Percentiles rank a stretch among this genome's conserved stretches.
Evolutionary conservation across 345 rosid genomes (phyloP).

Genomic region (Physaria fendleri): DNA sequence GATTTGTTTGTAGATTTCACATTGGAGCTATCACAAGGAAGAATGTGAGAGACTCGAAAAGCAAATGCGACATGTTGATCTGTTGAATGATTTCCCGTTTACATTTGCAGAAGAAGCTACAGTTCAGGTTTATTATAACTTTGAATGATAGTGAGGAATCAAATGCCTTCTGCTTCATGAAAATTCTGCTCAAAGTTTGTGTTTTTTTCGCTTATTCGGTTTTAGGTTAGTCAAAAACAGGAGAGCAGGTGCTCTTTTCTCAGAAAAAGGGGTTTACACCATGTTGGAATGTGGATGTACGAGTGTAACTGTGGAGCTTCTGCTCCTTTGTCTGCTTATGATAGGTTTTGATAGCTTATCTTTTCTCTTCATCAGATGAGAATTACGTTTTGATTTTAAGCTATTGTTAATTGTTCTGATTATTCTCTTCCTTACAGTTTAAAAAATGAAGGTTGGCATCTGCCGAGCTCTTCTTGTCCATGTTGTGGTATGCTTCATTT

Average conservation of each 20-base stretch:
- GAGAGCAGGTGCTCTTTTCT: conserved; percentile 71
- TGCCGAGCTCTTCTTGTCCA: conserved; percentile 58
- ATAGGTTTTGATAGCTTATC: conserved; percentile 38
- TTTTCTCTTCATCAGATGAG: not conserved
- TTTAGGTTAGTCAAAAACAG: conserved; percentile 43
- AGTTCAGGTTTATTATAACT: conserved; percentile 33
- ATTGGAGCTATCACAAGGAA: conserved; percentile 72
- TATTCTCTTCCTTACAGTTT: conserved; percentile 25
- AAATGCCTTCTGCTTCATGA: not conserved
- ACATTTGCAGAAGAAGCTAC: conserved; percentile 67
- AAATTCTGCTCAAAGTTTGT: not conserved
- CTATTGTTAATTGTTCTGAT: not conserved
- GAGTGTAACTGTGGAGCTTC: conserved; percentile 59
- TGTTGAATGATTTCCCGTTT: conserved; percentile 71
- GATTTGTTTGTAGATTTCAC: conserved; percentile 37
- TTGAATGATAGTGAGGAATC: not conserved
- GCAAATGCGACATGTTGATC: conserved; percentile 63
- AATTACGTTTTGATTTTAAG: not conserved
- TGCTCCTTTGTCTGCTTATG: conserved; percentile 6
- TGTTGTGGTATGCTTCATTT: conserved; percentile 46
- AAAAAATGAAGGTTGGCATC: conserved; percentile 47
- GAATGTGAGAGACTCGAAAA: conserved; percentile 78
- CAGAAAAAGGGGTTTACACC: conserved; percentile 55
- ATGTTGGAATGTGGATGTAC: conserved; percentile 62
- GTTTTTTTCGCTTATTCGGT: not conserved